Evolutionary conservation across 768 basidiomycete genomes (phyloP).

Genomic region (Infundibulicybe gibba): DNA sequence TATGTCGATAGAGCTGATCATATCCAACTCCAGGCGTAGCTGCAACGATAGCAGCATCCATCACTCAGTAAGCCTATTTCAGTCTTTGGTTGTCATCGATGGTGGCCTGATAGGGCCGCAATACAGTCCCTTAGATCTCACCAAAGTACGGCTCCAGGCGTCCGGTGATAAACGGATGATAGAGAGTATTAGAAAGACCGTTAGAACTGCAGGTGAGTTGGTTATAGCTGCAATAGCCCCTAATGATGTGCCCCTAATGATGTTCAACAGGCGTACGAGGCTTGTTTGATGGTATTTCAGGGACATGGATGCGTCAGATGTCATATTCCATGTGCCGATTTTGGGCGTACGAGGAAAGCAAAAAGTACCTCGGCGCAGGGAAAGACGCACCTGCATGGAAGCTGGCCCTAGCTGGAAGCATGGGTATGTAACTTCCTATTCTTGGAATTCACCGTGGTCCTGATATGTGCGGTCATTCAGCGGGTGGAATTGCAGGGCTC

Average conservation of each 20-base stretch:
- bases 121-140: slow-evolving; percentile 80
- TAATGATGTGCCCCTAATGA: slow-evolving; percentile 24
- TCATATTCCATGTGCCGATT: slow-evolving; percentile 90
- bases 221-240: slow-evolving; percentile 14
- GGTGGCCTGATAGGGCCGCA: not conserved
- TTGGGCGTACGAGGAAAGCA: slow-evolving; percentile 91
- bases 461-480: slow-evolving; percentile 30
- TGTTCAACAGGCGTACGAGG: slow-evolving; percentile 53
- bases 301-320: slow-evolving; percentile 91
- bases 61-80: slow-evolving; percentile 63
- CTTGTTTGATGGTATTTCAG: slow-evolving; percentile 82
- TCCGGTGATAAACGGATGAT: slow-evolving; percentile 93
- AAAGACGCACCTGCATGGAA: slow-evolving; percentile 77
- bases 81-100: not conserved
- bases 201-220: slow-evolving; percentile 65
- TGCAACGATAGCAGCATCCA: slow-evolving; percentile 84
- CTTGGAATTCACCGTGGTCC: slow-evolving; percentile 2
- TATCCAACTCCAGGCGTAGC: slow-evolving; percentile 50
- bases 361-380: slow-evolving; percentile 74
- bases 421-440: slow-evolving; percentile 56
- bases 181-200: slow-evolving; percentile 76
- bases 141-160: slow-evolving; percentile 89
- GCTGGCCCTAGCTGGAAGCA: slow-evolving; percentile 76
- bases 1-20: not conserved
- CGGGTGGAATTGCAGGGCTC: slow-evolving; percentile 81